These are phyloP conservation scores for Mycena leptocephala DNA, from an alignment of 768 basidiomycete species.

Conservation along the genomic window DNA sequence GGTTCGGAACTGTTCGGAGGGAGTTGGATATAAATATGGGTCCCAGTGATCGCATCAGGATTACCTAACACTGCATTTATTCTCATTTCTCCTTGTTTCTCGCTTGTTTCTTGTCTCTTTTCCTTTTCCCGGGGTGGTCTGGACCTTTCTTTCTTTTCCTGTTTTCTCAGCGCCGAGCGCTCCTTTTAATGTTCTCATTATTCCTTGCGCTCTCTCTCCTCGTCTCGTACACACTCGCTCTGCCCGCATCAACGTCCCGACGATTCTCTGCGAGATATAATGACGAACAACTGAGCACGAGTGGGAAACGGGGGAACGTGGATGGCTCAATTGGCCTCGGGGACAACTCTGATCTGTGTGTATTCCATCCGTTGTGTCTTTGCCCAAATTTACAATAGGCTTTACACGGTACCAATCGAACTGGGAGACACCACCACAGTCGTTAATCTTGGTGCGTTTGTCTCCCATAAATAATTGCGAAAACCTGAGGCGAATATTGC, in stretches of 20 bases:
- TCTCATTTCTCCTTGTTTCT: not conserved
- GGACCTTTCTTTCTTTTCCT: constrained; percentile 38
- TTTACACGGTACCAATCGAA: constrained; percentile 63
- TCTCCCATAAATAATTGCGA: not conserved
- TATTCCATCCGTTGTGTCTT: not conserved
- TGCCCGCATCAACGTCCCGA: constrained; percentile 42
- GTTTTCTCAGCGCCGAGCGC: constrained; percentile 46
- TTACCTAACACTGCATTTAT: not conserved
- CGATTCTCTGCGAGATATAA: constrained; percentile 39
- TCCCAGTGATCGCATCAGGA: not conserved
- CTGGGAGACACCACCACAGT: constrained; percentile 60
- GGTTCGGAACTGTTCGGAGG: not conserved
- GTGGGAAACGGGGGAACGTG: constrained; percentile 44
- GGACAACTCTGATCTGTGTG: constrained; percentile 38
- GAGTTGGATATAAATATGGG: constrained; percentile 14
- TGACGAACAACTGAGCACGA: constrained; percentile 10
- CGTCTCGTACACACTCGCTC: constrained; percentile 34
- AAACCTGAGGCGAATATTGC: not conserved
- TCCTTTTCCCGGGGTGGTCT: constrained; percentile 22
- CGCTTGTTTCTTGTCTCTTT: constrained; percentile 19
- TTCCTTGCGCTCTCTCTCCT: constrained; percentile 35
- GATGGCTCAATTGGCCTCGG: constrained; percentile 55
- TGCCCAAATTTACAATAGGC: constrained; percentile 4
- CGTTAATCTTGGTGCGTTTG: constrained; percentile 64
- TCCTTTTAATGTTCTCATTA: constrained; percentile 38